A percentile compares a stretch with the other conserved stretches of the same genome.
Conservation (phyloP, 345 rosid genomes). For the Geranium rotundifolium region DNA sequence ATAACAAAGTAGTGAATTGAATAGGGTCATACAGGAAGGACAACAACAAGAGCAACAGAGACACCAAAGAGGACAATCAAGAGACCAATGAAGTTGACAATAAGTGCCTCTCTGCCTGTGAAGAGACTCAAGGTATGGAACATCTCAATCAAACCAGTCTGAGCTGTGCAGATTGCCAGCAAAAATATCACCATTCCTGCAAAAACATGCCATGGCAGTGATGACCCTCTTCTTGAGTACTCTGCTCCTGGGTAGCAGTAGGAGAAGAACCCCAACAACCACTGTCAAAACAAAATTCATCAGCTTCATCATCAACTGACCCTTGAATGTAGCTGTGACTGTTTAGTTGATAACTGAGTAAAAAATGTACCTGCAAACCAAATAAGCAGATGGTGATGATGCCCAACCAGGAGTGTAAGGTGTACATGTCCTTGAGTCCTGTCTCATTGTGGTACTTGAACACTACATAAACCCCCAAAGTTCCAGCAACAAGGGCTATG, state of each 20-base stretch:
- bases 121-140: slow-evolving; percentile 9
- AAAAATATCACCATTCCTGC: slow-evolving; percentile 26
- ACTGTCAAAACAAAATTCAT: slow-evolving; percentile 24
- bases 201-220: slow-evolving; percentile 62
- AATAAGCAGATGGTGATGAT: slow-evolving; percentile 40
- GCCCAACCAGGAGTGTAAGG: slow-evolving; percentile 56
- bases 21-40: slow-evolving; percentile 17
- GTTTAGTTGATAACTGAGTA: not conserved
- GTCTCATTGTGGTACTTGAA: slow-evolving; percentile 68
- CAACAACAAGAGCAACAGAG: slow-evolving; percentile 23
- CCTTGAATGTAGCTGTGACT: not conserved
- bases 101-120: slow-evolving; percentile 22
- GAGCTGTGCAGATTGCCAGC: slow-evolving; percentile 27
- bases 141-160: slow-evolving; percentile 23
- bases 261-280: slow-evolving; percentile 48
- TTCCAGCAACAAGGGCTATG: slow-evolving; percentile 41
- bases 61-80: slow-evolving; percentile 26
- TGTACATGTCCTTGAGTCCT: slow-evolving; percentile 30
- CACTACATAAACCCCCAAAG: slow-evolving; percentile 60
- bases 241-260: slow-evolving; percentile 28
- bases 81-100: slow-evolving; percentile 33
- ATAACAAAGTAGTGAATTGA: too few relatives aligned
- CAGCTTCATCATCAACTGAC: too few relatives aligned
- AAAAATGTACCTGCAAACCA: slow-evolving; percentile 45
- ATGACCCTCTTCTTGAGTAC: slow-evolving; percentile 1